A percentile compares a stretch with the other conserved stretches of the same genome.
Conservation (phyloP, 2,329 filamentous ascomycete genomes). For the Alternaria infectoria region DNA sequence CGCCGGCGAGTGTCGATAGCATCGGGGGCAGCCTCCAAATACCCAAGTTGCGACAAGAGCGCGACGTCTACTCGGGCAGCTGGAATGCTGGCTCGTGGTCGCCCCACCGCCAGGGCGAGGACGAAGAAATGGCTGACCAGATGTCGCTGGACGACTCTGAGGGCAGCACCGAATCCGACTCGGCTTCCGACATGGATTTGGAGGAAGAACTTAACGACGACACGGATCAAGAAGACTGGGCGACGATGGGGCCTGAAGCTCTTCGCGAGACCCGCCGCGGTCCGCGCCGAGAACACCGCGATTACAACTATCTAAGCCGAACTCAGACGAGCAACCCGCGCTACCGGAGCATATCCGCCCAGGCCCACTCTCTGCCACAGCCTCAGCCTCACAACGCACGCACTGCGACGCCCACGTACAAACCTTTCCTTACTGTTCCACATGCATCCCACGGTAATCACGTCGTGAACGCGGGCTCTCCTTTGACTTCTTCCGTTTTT, state of each 20-base stretch:
- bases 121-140: conserved; percentile 75
- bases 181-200: conserved; percentile 70
- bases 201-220: conserved; percentile 78
- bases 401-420: conserved; percentile 34
- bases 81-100: conserved; percentile 75
- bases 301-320: conserved; percentile 49
- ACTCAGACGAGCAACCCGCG: conserved; percentile 39
- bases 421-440: conserved; percentile 34
- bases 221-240: conserved; percentile 97
- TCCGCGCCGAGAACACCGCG: conserved; percentile 41
- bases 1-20: conserved; percentile 57
- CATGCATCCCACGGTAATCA: conserved; percentile 41
- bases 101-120: conserved; percentile 56
- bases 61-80: conserved; percentile 60
- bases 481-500: conserved; percentile 27
- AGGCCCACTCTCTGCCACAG: conserved; percentile 37
- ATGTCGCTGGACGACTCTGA: conserved; percentile 84
- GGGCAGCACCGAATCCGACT: conserved; percentile 71
- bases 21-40: conserved; percentile 54
- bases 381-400: conserved; percentile 3
- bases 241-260: conserved; percentile 82
- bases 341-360: conserved; percentile 35
- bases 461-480: conserved; percentile 30
- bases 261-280: conserved; percentile 66
- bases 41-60: conserved; percentile 43